phyloP scores from a whole-genome alignment of 768 basidiomycete genomes.

The Melanogaster broomeanus region DNA sequence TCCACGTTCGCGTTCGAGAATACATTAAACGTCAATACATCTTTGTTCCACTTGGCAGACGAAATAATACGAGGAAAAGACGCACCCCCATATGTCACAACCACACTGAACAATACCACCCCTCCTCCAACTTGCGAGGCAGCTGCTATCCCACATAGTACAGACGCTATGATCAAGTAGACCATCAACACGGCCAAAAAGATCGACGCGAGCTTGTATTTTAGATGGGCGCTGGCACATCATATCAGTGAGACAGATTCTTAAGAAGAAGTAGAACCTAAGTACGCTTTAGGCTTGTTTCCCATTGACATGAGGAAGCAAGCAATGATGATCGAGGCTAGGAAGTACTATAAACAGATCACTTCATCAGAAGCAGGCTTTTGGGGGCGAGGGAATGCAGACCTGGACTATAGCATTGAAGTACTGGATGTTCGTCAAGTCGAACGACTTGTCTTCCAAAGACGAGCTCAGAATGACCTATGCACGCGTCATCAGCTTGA shows the following conservation, averaged over 20 bases:
- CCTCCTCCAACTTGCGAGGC: slow-evolving; percentile 63
- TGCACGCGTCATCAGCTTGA: not conserved
- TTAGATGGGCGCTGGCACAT: slow-evolving; percentile 35
- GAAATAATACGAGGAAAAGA: too few relatives aligned
- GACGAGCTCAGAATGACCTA: slow-evolving; percentile 89
- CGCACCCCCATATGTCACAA: slow-evolving; percentile 82
- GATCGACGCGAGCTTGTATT: slow-evolving; percentile 81
- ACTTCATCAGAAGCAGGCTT: slow-evolving; percentile 1
- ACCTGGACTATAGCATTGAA: slow-evolving; percentile 81
- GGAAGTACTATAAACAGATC: slow-evolving; percentile 57
- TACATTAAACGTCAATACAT: not conserved
- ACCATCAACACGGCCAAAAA: slow-evolving; percentile 76
- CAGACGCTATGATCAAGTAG: slow-evolving; percentile 82
- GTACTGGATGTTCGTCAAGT: slow-evolving; percentile 61
- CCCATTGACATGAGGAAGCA: slow-evolving; percentile 96
- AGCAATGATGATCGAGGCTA: slow-evolving; percentile 84
- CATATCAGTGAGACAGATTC: slow-evolving; percentile 3
- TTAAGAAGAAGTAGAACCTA: not conserved
- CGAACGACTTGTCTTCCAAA: slow-evolving; percentile 72
- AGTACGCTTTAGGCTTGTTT: slow-evolving; percentile 90
- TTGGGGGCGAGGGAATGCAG: not conserved
- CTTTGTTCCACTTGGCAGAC: not conserved
- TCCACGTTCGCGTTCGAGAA: not conserved
- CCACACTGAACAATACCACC: slow-evolving; percentile 81
- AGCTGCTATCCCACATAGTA: slow-evolving; percentile 78